Percentiles rank a stretch among this genome's conserved stretches.
Evolutionary conservation across 2,329 filamentous ascomycete genomes (phyloP).

Genomic region (Aspergillus caelatus): DNA sequence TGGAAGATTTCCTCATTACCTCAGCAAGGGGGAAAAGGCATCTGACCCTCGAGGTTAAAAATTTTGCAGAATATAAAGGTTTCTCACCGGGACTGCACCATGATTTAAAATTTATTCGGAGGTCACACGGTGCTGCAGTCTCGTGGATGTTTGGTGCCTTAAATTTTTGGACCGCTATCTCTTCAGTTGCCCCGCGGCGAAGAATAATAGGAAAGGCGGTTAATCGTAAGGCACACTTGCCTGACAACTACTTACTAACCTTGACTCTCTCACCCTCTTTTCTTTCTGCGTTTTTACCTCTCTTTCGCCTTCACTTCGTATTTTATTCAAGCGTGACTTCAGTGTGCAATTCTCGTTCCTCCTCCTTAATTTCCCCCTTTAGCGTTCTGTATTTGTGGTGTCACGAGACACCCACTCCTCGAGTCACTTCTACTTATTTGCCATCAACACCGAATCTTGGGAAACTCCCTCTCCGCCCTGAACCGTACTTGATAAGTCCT

Average conservation of each 20-base stretch:
- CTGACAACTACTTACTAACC: background rate
- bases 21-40: background rate
- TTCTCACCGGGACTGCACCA: background rate
- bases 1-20: background rate
- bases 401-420: background rate
- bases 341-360: background rate
- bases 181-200: background rate
- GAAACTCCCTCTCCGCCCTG: background rate
- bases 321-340: background rate
- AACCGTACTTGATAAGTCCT: constrained; percentile 1
- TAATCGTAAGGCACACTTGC: constrained; percentile 3
- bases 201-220: background rate
- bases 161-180: background rate
- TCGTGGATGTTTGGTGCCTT: constrained; percentile 1
- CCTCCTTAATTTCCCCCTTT: background rate
- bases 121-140: background rate
- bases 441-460: background rate
- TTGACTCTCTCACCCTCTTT: background rate
- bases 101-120: background rate
- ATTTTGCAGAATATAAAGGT: background rate
- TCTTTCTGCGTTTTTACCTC: background rate
- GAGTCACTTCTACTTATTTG: background rate
- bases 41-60: background rate
- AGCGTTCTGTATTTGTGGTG: background rate
- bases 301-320: background rate